Evolutionary conservation across 2,329 filamentous ascomycete species (phyloP), one percentile per base, ranked within the genome.

Genomic region (Cladosporium oxysporum): DNA sequence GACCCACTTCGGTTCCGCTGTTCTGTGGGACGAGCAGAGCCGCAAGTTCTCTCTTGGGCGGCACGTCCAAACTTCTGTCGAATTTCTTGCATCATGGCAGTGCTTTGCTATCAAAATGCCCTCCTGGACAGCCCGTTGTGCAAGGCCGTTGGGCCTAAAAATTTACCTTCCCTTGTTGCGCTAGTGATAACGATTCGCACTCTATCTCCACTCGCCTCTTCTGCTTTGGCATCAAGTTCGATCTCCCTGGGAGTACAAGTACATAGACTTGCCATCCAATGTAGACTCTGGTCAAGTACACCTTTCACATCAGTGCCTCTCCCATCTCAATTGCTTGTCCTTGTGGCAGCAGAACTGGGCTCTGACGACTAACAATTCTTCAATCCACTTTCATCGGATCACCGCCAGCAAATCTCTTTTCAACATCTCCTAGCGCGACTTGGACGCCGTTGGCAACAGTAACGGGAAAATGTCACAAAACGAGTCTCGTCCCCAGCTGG

Each of bases 1-100:
- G 61, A 31, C 50, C 61, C 61, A 63, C 61, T 63, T 29, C 57
- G 26, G n/a, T 23, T 16, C 61, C 50, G 61, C 26, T 47, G 21
- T 57, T 44, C 47, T 47, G 61, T 63, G 50, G 35, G 21, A 37
- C 26, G 35, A 28, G 31, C 60, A 33, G 21, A 28, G 18, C 29
- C 44, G 60, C 50, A 55, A 21, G 33, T 57, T 26, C 61, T 47
- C 21, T 14, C 47, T 57, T 35, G 14, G 50, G 61, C 21, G 31
- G 23, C 18, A 6, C 57, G 14, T 47, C 31, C 33, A n/a, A n/a
- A 57, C 49, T 37, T 47, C 5, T 47, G 21, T 44, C 35, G 5
- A 29, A 44, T 18, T 21, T 63, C 49, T 63, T 63, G 61, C 61
- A 63, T 63, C 61, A 63, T 44, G 7, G 14, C 28, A 4, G 11